Base-by-base conservation (phyloP, 2,329 filamentous ascomycete species). In the Ophiostoma sp. region DNA sequence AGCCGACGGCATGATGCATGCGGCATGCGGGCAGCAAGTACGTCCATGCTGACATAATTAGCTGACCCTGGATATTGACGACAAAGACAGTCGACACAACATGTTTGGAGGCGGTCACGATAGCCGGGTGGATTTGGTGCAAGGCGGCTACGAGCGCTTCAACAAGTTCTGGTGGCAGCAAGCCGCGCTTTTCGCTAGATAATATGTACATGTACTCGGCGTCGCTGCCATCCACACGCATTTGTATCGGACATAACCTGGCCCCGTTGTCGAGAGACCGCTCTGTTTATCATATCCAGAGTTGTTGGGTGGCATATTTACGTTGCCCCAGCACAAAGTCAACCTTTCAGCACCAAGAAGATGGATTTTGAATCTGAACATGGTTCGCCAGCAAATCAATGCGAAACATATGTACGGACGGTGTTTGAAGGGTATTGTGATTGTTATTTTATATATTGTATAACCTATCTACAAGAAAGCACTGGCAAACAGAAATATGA, bases 21-120 rank as follows among this genome's bases (percentile, higher is more conserved):
- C 36, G 69, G 66, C 12, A 72, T 18, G 79, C 79, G 9, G 80
- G 78, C 2, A 81, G 79, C 9, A 79, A 76, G 75, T 84, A 84
- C 9, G 79, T 79, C 74, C 81, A 80, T 1, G 80, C 76, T 6
- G 77, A 76, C 14, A 78, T 73, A 41, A 60, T n/a, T 6, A n/a
- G 47, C 14, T 49, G 47, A n/a, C 18, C 47, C 47, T 49, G 18
- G 5, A 55, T 55, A 9, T 36, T 55, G 49, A 55, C 18, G 18
- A 18, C n/a, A 11, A 55, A 27, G 18, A 55, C 49, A 9, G 49
- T 36, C 5, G 18, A 18, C 3, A 9, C 7, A 14, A 55, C 27
- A 4, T 2, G 7, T 4, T 52, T 18, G 18, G 18, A 9, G 18
- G n/a, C 27, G 49, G 49, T 12, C 4, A 55, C 27, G n/a, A 55